These are phyloP conservation scores for Xylaria sp. DNA, from an alignment of 2,329 filamentous ascomycete genomes.

Conservation along the genomic window DNA sequence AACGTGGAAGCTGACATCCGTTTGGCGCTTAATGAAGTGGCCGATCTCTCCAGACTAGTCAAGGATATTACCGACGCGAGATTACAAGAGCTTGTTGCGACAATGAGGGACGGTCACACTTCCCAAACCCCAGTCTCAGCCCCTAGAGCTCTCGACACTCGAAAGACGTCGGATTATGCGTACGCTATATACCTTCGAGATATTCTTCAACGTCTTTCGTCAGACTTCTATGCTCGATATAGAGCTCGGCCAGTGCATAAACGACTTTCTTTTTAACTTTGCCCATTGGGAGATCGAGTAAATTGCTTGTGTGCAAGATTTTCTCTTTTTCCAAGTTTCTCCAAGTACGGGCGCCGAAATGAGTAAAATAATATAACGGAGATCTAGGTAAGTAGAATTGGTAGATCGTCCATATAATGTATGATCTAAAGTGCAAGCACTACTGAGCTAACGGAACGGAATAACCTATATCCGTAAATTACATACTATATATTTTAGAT, in stretches of 20 bases:
- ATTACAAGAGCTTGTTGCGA: slow-evolving; percentile 19
- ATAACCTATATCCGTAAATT: too few species aligned
- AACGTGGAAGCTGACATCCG: slow-evolving; percentile 16
- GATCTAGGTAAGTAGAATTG: too few species aligned
- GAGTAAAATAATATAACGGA: not conserved
- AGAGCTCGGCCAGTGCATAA: slow-evolving; percentile 23
- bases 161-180: slow-evolving; percentile 28
- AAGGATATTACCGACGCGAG: slow-evolving; percentile 13
- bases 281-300: slow-evolving; percentile 28
- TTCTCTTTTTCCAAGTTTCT: slow-evolving; percentile 23
- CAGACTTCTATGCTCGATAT: slow-evolving; percentile 15
- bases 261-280: slow-evolving; percentile 28
- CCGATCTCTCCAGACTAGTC: slow-evolving; percentile 17
- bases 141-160: slow-evolving; percentile 18
- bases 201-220: slow-evolving; percentile 26
- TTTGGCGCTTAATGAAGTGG: slow-evolving; percentile 24
- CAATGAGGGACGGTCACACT: slow-evolving; percentile 16
- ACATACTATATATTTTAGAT: too few species aligned
- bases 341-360: slow-evolving; percentile 22
- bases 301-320: slow-evolving; percentile 29
- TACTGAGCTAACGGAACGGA: too few species aligned
- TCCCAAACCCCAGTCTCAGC: slow-evolving; percentile 16
- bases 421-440: too few species aligned
- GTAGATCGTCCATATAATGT: too few species aligned
- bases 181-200: slow-evolving; percentile 27